These are phyloP conservation scores for Neurospora sp. DNA, from an alignment of 2,329 filamentous ascomycete species.

Conservation along the genomic window DNA sequence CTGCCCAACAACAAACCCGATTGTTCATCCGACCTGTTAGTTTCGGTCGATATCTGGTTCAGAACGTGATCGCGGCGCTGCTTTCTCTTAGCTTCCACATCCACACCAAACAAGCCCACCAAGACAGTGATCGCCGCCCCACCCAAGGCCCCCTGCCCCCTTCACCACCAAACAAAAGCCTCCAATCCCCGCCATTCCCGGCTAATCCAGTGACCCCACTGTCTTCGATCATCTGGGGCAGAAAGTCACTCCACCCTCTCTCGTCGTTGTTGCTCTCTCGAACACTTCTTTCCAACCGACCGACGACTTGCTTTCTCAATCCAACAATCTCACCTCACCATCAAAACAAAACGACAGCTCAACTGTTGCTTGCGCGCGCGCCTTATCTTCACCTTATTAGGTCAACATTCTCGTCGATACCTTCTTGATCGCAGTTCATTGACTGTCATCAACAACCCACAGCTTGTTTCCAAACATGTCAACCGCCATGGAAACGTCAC, in stretches of 20 bases:
- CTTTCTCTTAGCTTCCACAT: neutral
- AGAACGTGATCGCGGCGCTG: neutral
- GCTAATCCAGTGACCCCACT: neutral
- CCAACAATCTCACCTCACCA: neutral
- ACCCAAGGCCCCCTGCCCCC: neutral
- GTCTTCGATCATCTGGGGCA: neutral
- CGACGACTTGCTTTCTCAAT: neutral
- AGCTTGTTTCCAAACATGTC: slow-evolving; percentile 25
- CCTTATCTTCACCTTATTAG: neutral
- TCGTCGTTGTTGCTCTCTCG: neutral
- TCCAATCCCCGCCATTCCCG: neutral
- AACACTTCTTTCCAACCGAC: neutral
- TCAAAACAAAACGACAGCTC: neutral
- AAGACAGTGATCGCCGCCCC: neutral
- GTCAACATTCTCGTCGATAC: neutral
- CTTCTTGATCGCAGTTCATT: neutral
- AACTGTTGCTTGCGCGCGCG: neutral
- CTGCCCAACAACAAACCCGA: neutral
- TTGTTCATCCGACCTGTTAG: neutral
- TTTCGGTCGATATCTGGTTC: neutral
- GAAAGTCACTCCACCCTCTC: neutral
- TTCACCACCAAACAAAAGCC: neutral
- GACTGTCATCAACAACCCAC: neutral
- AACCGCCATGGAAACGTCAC: slow-evolving; percentile 27
- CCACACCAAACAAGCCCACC: neutral